Evolutionary conservation across 441 rosid species (phyloP).

Genomic region (Adansonia madagascariensis): DNA sequence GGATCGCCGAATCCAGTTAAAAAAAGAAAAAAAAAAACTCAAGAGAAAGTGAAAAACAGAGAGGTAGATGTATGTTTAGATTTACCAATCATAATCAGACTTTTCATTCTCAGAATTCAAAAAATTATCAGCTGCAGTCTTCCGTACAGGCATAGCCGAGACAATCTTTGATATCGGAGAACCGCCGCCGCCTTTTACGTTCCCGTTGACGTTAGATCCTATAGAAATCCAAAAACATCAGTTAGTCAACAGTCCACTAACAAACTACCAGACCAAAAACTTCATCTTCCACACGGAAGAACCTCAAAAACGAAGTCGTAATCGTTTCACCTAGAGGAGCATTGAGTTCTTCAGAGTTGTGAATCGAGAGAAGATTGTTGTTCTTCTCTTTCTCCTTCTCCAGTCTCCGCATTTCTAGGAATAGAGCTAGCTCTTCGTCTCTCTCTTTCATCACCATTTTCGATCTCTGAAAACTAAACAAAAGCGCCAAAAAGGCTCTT

Average conservation of each 20-base stretch:
- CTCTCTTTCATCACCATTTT: conserved; percentile 68
- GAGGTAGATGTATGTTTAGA: not conserved
- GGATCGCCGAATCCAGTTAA: not conserved
- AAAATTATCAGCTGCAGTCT: conserved; percentile 64
- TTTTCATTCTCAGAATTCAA: conserved; percentile 76
- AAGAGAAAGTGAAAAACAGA: no score
- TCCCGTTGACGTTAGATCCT: conserved; percentile 37
- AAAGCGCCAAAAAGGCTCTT: not conserved
- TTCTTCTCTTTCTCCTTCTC: conserved; percentile 52
- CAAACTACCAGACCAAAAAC: not conserved
- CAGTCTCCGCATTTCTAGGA: conserved; percentile 73
- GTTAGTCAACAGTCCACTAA: not conserved
- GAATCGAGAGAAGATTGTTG: conserved; percentile 38
- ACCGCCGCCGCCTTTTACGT: conserved; percentile 26
- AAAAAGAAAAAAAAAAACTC: not conserved
- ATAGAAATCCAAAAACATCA: conserved; percentile 25
- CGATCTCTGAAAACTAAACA: conserved; percentile 31
- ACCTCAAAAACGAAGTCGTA: conserved; percentile 21
- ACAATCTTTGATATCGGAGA: conserved; percentile 39
- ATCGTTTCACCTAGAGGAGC: conserved; percentile 36
- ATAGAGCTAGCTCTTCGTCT: conserved; percentile 82
- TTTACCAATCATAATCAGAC: conserved; percentile 85
- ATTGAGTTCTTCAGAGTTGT: conserved; percentile 36
- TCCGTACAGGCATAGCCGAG: conserved; percentile 44
- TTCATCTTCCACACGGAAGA: not conserved